Evolutionary conservation across 2,329 filamentous ascomycete genomes (phyloP), one percentile per base, ranked within the genome.

Genomic region (Monosporascus cannonballus): DNA sequence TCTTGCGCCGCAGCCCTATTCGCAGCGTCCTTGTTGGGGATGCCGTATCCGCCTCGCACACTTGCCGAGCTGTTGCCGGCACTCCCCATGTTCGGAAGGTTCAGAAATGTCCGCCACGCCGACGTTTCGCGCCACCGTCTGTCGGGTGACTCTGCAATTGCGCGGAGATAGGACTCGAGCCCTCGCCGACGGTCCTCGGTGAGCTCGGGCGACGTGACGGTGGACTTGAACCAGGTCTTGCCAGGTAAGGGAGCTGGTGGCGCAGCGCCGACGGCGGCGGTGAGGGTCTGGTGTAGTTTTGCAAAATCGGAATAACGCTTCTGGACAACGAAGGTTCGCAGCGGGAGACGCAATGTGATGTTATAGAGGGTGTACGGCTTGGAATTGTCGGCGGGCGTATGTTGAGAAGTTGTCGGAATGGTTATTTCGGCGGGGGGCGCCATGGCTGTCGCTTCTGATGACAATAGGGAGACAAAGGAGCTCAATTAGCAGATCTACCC

Each of bases 291-390:
- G 71, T 94, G 83, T 17, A 95, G 82, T 47, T 76, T 68, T 51
- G 76, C 74, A 65, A 94, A 94, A 67, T 94, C 89, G 50, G 85
- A 90, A 75, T 93, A 95, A 62, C 89, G 87, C 71, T 92, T 93
- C 64, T 85, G 83, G 5, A 91, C 77, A 58, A 87, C 85, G 62
- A 86, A 88, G 4, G 87, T 87, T 47, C 87, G 84, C 15, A 93
- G 79, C 0, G 89, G 89, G 1, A 91, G 83, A 49, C 87, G 84
- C 54, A 94, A 77, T 22, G 83, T 85, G 69, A 92, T 86, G 68
- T 89, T 89, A 75, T 92, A 93, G 58, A 86, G 79, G 0, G 88
- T 92, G 69, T 84, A 90, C 0, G 85, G 78, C 63, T 90, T 89
- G 57, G 77, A 74, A 57, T 76, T 75, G 54, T 77, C 73, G 50